Base-by-base conservation (phyloP, 768 basidiomycete genomes). In the Podaxis rugospora region DNA sequence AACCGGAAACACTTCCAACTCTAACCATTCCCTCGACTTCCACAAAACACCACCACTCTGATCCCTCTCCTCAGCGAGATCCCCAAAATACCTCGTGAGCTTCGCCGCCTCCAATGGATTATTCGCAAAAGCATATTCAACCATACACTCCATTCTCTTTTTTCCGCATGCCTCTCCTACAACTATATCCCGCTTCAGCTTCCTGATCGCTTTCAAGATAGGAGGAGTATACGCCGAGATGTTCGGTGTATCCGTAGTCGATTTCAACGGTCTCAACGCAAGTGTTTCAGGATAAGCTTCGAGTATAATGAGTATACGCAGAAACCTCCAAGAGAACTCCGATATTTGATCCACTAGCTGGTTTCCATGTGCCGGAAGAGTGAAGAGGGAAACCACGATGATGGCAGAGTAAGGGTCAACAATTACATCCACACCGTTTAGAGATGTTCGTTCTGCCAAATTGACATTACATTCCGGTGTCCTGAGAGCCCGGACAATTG, bases 141-240 rank as follows among this genome's bases (percentile, higher is more conserved):
- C 70, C 4, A 56, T 63, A 18, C 83, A 81, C 0, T 62, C 71
- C 14, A 67, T 54, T 14, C 79, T 66, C 68, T 86, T 87, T 47
- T 76, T 77, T 49, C 78, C 78, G 64, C 77, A 86, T 1, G 80
- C 89, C 62, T 87, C 87, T 0, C 82, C 77, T 14, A 93, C 83
- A 23, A 71, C 78, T 23, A 92, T 55, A 63, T 85, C 83, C 56
- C 91, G 75, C 59, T 83, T 74, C 32, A 93, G 79, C 68, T 82
- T 88, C 71, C 83, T 86, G 66, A 92, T 74, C 0, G 88, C 85
- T 64, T 88, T 91, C 59, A 89, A 65, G 40, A 89, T 80, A 0
- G 88, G 86, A 2, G 84, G 83, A 0, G 88, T 83, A 66, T 87
- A 90, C 0, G 85, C 82, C 56, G 78, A 77, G 36, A 78, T 66